Evolutionary conservation across 83 land plant genomes (phyloP), one percentile per base, ranked within the genome.

Genomic region (Picea mariana): DNA sequence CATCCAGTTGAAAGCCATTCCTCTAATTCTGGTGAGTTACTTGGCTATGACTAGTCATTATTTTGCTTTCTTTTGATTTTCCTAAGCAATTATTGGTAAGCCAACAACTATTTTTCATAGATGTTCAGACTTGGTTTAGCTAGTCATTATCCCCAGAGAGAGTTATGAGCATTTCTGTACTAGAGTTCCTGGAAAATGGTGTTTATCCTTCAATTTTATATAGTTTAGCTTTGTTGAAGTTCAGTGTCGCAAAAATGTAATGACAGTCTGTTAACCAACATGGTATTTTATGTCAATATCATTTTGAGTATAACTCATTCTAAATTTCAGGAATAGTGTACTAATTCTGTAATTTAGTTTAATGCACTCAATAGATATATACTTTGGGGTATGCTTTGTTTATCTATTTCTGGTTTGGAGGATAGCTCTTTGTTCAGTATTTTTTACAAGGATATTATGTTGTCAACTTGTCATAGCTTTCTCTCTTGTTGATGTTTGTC

Each of bases 1-100:
- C 8, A 93, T 95, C 52, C 97, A 97, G 81, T 81, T 81, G 44
- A 91, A 83, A 44, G 95, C 97, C 17, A 96, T 97, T 69, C 98
- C 98, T 34, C 81, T 92, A 15, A 90, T 97, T 44, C 87, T 94
- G 26, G 97, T 91, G 24, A 62, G 87, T 81, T 49, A 40, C 23
- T n/a, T 55, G 1, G 71, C 26, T 8, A 65, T 21, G 58, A 62
- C 16, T 26, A 65, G 52, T 52, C 71, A 16, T 75, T 3, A 21
- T 75, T 16, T 4, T 75, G 1, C 63, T 52, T 52, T 52, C 49
- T 40, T 16, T 21, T 52, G 27, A 24, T 24, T 4, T 65, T 66
- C 9, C 13, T 9, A 42, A 18, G 42, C 6, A 34, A 65, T 67
- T 44, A 6, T 8, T 42, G 8, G 42, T 21, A 38, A 49, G 0